A percentile compares a stretch with the other conserved stretches of the same genome.
phyloP scores from a whole-genome alignment of 2,329 filamentous ascomycete genomes.

The Venturia asperata region DNA sequence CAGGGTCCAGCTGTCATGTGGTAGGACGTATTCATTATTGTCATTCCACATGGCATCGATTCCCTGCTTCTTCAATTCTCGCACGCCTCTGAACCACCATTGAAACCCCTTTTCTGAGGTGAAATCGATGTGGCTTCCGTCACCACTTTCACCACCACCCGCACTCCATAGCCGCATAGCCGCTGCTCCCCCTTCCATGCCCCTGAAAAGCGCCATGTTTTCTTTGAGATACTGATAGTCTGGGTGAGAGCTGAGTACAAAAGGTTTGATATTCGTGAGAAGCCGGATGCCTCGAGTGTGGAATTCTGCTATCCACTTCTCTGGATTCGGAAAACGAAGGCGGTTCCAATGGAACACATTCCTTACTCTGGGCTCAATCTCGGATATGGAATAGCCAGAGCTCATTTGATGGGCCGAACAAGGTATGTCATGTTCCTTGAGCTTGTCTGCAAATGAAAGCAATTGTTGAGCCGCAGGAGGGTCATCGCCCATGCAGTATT shows the following conservation, averaged over 20 bases:
- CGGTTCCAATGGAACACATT: slow-evolving; percentile 68
- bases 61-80: slow-evolving; percentile 53
- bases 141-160: slow-evolving; percentile 61
- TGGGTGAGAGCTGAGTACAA: slow-evolving; percentile 60
- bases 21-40: slow-evolving; percentile 67
- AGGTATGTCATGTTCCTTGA: slow-evolving; percentile 59
- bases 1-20: slow-evolving; percentile 58
- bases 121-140: slow-evolving; percentile 68
- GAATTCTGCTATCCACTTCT: slow-evolving; percentile 55
- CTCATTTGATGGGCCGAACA: slow-evolving; percentile 67
- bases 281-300: slow-evolving; percentile 59
- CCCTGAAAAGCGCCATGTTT: slow-evolving; percentile 56
- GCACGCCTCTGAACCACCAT: slow-evolving; percentile 66
- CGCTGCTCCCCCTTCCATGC: slow-evolving; percentile 44
- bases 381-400: slow-evolving; percentile 63
- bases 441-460: slow-evolving; percentile 53
- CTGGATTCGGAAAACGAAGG: slow-evolving; percentile 62
- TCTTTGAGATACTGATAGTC: slow-evolving; percentile 56
- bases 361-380: slow-evolving; percentile 59
- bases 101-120: slow-evolving; percentile 59
- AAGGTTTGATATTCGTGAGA: slow-evolving; percentile 67
- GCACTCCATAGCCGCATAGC: slow-evolving; percentile 64
- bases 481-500: slow-evolving; percentile 52
- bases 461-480: slow-evolving; percentile 51
- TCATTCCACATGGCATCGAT: slow-evolving; percentile 75